These are phyloP conservation scores for Radiomyces spectabilis DNA, from an alignment of 192 early-diverging fungal genomes.

Conservation along the genomic window DNA sequence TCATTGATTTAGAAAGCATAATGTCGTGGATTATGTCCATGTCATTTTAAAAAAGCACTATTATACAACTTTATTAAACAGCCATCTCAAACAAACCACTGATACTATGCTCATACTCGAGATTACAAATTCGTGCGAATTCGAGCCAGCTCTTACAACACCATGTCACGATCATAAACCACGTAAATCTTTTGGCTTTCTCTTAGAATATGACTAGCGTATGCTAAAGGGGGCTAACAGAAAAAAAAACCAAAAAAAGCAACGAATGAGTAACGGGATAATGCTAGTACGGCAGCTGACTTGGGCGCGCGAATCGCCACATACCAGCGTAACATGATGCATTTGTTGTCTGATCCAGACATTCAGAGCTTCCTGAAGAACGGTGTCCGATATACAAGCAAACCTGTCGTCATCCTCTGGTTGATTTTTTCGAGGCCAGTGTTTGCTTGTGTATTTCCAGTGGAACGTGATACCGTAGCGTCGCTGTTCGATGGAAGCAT, in stretches of 20 bases:
- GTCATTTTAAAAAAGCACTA: too few relatives aligned
- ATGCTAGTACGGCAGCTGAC: neutral
- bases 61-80: too few relatives aligned
- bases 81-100: too few relatives aligned
- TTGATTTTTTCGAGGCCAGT: neutral
- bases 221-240: neutral
- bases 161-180: too few relatives aligned
- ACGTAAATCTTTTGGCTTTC: conserved; percentile 8
- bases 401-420: neutral
- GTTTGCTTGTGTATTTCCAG: neutral
- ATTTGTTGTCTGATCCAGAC: conserved; percentile 3
- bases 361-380: conserved; percentile 1
- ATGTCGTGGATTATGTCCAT: too few relatives aligned
- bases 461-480: neutral
- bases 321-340: neutral
- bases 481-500: neutral
- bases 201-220: conserved; percentile 5
- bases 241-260: too few relatives aligned
- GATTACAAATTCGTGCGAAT: too few relatives aligned
- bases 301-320: neutral
- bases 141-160: too few relatives aligned
- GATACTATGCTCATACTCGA: too few relatives aligned
- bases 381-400: conserved; percentile 3
- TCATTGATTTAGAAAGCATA: too few relatives aligned
- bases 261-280: neutral